Evolutionary conservation across 371 early-diverging fungal species (phyloP).

Genomic region (Zopfochytrium polystomum): DNA sequence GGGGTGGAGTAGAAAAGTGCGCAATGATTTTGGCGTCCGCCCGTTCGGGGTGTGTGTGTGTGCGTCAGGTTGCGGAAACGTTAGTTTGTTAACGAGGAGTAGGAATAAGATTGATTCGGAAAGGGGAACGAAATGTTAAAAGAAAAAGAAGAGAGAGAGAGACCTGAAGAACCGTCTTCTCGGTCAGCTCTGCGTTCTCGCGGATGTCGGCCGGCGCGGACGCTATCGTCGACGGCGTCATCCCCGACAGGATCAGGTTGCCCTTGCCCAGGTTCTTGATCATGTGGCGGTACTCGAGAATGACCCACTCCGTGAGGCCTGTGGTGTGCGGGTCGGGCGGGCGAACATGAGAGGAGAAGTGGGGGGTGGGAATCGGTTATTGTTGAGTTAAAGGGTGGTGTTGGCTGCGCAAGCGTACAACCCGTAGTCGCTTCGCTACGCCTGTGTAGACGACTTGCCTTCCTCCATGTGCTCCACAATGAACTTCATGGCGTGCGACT

Average conservation of each 20-base stretch:
- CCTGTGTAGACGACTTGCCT: constrained; percentile 11
- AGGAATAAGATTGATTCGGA: no score
- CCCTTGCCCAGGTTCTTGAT: constrained; percentile 28
- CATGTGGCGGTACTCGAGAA: constrained; percentile 76
- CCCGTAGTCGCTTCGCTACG: no score
- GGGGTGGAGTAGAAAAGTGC: no score
- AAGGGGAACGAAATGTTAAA: no score
- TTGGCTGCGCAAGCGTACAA: constrained; percentile 6
- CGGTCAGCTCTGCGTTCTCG: constrained; percentile 55
- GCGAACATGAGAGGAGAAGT: no score
- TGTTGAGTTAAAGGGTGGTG: background rate
- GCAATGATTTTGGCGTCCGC: no score
- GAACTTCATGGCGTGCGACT: no score
- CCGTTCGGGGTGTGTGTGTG: no score
- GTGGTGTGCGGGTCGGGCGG: background rate
- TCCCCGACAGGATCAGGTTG: constrained; percentile 41
- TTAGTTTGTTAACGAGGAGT: background rate
- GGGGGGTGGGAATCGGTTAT: background rate
- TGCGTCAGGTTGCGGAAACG: background rate
- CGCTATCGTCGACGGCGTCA: constrained; percentile 57
- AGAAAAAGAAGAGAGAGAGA: no score
- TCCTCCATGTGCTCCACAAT: constrained; percentile 80
- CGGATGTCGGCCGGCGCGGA: constrained; percentile 50
- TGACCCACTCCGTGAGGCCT: constrained; percentile 70
- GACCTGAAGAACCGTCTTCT: constrained; percentile 58